A percentile compares a stretch with the other conserved stretches of the same genome.
These are phyloP conservation scores for Dissophora globulifera DNA, from an alignment of 192 early-diverging fungal species.

Conservation along the genomic window DNA sequence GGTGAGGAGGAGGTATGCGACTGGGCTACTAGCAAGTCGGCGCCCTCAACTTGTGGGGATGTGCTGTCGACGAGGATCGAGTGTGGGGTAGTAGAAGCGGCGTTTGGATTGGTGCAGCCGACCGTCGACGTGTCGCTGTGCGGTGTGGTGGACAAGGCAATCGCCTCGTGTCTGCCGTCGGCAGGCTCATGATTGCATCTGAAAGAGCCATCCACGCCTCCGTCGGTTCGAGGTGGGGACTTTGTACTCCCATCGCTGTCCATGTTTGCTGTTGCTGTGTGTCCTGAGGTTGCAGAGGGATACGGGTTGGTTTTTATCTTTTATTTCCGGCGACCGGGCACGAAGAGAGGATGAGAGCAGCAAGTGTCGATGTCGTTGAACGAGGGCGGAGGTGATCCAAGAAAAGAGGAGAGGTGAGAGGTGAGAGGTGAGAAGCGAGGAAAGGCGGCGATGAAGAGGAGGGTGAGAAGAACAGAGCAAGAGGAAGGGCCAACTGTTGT, in stretches of 20 bases:
- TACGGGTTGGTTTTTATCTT: too few relatives aligned
- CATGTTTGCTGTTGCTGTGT: background rate
- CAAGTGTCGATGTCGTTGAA: background rate
- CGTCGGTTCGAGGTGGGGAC: background rate
- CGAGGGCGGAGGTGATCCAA: background rate
- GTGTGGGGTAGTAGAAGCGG: background rate
- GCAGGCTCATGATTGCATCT: constrained; percentile 23
- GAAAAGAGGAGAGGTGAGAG: background rate
- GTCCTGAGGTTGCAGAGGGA: background rate
- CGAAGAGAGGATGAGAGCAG: background rate
- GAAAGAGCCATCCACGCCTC: background rate
- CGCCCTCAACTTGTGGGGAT: too few relatives aligned
- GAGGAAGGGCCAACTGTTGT: constrained; percentile 1
- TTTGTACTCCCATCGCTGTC: constrained; percentile 11
- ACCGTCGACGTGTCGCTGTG: too few relatives aligned
- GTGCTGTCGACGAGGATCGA: too few relatives aligned
- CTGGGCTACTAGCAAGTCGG: too few relatives aligned
- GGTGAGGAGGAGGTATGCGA: too few relatives aligned
- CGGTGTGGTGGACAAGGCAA: too few relatives aligned
- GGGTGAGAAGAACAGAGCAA: background rate
- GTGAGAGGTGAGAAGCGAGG: background rate
- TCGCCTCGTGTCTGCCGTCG: constrained; percentile 6
- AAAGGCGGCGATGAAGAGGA: background rate
- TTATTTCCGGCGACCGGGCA: background rate
- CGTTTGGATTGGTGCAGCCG: background rate